Percentiles rank a stretch among this genome's conserved stretches.
Conservation (phyloP, 2,329 filamentous ascomycete genomes). For the Coniochaeta hoffmannii region DNA sequence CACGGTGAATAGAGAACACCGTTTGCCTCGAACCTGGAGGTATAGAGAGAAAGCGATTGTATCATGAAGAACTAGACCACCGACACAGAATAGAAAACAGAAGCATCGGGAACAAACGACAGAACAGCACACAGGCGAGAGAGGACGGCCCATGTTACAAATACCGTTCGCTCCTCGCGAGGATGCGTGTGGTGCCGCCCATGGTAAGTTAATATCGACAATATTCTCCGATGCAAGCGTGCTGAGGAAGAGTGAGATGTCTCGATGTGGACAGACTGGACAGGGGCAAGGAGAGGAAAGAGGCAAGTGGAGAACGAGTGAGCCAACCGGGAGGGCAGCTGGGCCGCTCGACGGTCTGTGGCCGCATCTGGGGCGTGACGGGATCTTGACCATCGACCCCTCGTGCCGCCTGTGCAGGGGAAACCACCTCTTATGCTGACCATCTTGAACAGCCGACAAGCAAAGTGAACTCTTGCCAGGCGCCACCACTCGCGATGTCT, state of each 20-base stretch:
- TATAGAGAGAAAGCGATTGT: neutral
- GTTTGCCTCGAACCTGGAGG: neutral
- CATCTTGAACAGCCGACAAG: neutral
- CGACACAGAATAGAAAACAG: neutral
- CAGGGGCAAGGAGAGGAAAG: neutral
- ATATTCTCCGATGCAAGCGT: slow-evolving; percentile 3
- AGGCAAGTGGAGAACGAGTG: neutral
- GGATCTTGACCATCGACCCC: neutral
- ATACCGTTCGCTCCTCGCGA: neutral
- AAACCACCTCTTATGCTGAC: too few relatives aligned
- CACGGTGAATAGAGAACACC: neutral
- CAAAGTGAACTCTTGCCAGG: neutral
- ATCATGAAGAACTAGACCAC: neutral
- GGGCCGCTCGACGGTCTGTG: neutral
- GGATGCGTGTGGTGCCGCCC: slow-evolving; percentile 1
- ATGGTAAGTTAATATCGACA: neutral
- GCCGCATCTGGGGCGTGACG: slow-evolving; percentile 4
- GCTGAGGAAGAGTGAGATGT: neutral
- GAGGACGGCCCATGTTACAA: neutral
- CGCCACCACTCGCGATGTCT: neutral
- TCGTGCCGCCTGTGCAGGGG: neutral
- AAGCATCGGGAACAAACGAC: neutral
- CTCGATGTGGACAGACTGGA: slow-evolving; percentile 1
- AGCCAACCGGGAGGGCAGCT: slow-evolving; percentile 1
- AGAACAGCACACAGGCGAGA: neutral